These are phyloP conservation scores for Phoma herbarum DNA, from an alignment of 2,329 filamentous ascomycete species.

Conservation along the genomic window DNA sequence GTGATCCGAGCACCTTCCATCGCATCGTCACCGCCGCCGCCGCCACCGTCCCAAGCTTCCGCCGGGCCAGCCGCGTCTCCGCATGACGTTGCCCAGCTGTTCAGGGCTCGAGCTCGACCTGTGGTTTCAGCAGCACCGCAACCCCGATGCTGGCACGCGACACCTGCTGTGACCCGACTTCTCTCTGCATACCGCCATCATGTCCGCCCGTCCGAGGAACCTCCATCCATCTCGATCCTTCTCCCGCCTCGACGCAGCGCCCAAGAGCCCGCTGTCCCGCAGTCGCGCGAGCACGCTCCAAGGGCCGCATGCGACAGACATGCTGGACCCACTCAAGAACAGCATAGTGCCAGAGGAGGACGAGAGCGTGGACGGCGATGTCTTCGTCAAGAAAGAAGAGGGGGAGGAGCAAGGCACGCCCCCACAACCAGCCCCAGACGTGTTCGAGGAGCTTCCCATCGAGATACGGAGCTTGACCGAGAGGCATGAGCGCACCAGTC, in stretches of 20 bases:
- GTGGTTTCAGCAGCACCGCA: slow-evolving; percentile 34
- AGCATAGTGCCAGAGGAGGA: slow-evolving; percentile 47
- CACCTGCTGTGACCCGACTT: slow-evolving; percentile 14
- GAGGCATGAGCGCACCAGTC: slow-evolving; percentile 62
- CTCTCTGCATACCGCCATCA: slow-evolving; percentile 24
- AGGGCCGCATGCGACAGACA: slow-evolving; percentile 52
- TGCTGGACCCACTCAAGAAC: slow-evolving; percentile 55
- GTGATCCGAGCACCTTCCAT: background rate
- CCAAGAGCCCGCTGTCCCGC: slow-evolving; percentile 48
- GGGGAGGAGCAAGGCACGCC: slow-evolving; percentile 37
- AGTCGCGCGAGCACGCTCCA: slow-evolving; percentile 59
- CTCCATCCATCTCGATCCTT: slow-evolving; percentile 59
- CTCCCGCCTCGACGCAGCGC: slow-evolving; percentile 56
- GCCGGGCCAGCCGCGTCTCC: slow-evolving; percentile 30
- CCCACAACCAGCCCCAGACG: slow-evolving; percentile 62
- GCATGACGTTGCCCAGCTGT: slow-evolving; percentile 45
- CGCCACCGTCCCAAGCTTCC: too few relatives aligned
- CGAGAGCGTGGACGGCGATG: slow-evolving; percentile 47
- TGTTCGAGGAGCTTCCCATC: slow-evolving; percentile 89
- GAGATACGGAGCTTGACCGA: slow-evolving; percentile 91
- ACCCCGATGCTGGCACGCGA: slow-evolving; percentile 41
- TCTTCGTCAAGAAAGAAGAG: slow-evolving; percentile 54
- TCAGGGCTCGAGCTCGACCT: slow-evolving; percentile 31
- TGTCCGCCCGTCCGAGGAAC: slow-evolving; percentile 46
- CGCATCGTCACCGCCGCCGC: too few relatives aligned